Conservation (phyloP, 306 rosid genomes). For the Cucumis sativus region Cucumber_9930_V3 NC_026656.2:24463501-24464000, state of each 20-base stretch:
- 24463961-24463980: conserved; percentile 66
- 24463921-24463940: conserved; percentile 59
- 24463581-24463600: conserved; percentile 53
- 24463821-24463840: conserved; percentile 77
- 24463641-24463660: conserved; percentile 37
- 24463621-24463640: conserved; percentile 68
- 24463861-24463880: conserved; percentile 64
- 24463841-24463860: conserved; percentile 88
- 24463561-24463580: conserved; percentile 72
- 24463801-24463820: conserved; percentile 61
- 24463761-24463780: conserved; percentile 38
- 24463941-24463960: conserved; percentile 79
- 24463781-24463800: conserved; percentile 59
- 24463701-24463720: conserved; percentile 79
- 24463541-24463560: conserved; percentile 64
- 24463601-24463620: conserved; percentile 85
- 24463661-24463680: conserved; percentile 65
- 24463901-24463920: conserved; percentile 64
- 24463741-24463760: conserved; percentile 77
- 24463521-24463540: conserved; percentile 75
- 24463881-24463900: conserved; percentile 54
- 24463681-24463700: conserved; percentile 78
- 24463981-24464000: conserved; percentile 48
- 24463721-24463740: conserved; percentile 83
- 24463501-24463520: conserved; percentile 81